Conservation (phyloP, 768 basidiomycete species). For the Rickenella mellea region DNA sequence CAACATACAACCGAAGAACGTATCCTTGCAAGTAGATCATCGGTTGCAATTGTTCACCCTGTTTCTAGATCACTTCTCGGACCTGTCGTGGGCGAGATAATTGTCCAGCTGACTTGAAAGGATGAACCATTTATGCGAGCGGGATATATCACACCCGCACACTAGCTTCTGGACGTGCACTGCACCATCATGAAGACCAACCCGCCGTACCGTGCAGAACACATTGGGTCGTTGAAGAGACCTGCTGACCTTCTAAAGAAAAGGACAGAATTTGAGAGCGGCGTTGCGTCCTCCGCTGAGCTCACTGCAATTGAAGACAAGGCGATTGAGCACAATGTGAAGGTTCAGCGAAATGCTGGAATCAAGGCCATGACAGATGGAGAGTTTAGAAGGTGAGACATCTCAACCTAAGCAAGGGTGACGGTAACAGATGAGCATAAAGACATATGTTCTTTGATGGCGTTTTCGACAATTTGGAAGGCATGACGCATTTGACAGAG, state of each 20-base stretch:
- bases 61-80: too few species aligned
- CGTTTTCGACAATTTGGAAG: slow-evolving; percentile 57
- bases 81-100: too few species aligned
- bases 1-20: too few species aligned
- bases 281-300: slow-evolving; percentile 31
- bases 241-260: slow-evolving; percentile 39
- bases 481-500: slow-evolving; percentile 45
- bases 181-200: background rate
- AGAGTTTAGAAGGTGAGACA: slow-evolving; percentile 29
- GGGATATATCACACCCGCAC: too few species aligned
- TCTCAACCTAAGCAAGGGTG: background rate
- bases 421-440: slow-evolving; percentile 1
- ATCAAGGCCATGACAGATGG: slow-evolving; percentile 58
- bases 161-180: too few species aligned
- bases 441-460: slow-evolving; percentile 56
- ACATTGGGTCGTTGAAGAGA: slow-evolving; percentile 54
- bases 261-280: slow-evolving; percentile 33
- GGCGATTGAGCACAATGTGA: slow-evolving; percentile 41
- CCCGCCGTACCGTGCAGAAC: slow-evolving; percentile 44
- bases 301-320: slow-evolving; percentile 41
- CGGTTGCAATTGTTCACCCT: too few species aligned
- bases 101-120: too few species aligned
- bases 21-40: too few species aligned
- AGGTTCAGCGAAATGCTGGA: slow-evolving; percentile 44
- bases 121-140: too few species aligned